phyloP scores from a whole-genome alignment of 805 yeast species.

The Wickerhamiella cacticola region DNA sequence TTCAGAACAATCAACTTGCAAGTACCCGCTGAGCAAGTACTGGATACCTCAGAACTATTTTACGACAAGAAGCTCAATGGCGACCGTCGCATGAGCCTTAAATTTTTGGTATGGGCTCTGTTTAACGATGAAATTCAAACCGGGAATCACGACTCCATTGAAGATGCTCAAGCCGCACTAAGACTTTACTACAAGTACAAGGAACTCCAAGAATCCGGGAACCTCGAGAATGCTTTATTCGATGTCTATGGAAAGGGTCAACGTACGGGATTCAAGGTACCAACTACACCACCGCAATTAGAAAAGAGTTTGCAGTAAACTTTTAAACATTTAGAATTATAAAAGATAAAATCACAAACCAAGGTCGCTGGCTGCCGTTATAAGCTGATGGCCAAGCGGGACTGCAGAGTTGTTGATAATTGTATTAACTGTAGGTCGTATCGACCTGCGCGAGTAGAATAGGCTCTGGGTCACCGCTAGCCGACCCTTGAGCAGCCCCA shows the following conservation, averaged over 20 bases:
- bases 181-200: conserved; percentile 59
- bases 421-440: too few species aligned
- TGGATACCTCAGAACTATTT: conserved; percentile 78
- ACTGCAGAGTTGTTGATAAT: too few species aligned
- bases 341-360: too few species aligned
- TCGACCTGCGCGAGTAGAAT: too few species aligned
- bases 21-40: conserved; percentile 72
- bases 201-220: conserved; percentile 46
- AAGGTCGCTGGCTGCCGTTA: too few species aligned
- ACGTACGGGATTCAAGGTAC: conserved; percentile 27
- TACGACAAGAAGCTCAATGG: conserved; percentile 49
- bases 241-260: conserved; percentile 45
- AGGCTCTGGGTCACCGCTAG: too few species aligned
- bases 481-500: too few species aligned
- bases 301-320: too few species aligned
- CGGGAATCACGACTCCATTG: conserved; percentile 94
- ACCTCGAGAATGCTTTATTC: conserved; percentile 49
- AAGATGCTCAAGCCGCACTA: conserved; percentile 85
- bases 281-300: conserved; percentile 6
- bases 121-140: conserved; percentile 68
- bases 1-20: conserved; percentile 86
- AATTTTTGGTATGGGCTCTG: conserved; percentile 73
- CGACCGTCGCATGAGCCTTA: conserved; percentile 68
- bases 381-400: too few species aligned
- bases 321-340: too few species aligned